Percentiles rank a stretch among this genome's conserved stretches.
phyloP scores from a whole-genome alignment of 1,139 yeast species.

The Saccharomyces hybrid region DNA sequence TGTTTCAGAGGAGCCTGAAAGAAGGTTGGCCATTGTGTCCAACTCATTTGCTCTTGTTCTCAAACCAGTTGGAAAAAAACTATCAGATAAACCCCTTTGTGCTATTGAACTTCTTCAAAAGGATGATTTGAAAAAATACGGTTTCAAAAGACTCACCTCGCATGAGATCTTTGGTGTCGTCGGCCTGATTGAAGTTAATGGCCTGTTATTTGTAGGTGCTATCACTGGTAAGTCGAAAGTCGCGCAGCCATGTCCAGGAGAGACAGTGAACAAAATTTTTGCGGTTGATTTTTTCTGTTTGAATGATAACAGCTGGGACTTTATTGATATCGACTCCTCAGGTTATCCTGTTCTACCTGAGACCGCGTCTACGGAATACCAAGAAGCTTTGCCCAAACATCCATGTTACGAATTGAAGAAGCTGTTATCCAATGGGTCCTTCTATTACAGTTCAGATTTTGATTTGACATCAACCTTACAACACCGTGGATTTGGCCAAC shows the following conservation, averaged over 20 bases:
- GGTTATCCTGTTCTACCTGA: slow-evolving; percentile 47
- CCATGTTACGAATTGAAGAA: slow-evolving; percentile 80
- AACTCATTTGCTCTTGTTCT: slow-evolving; percentile 25
- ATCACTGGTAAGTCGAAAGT: slow-evolving; percentile 70
- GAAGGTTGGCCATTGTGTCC: slow-evolving; percentile 28
- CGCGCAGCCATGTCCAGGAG: slow-evolving; percentile 77
- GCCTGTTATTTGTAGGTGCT: slow-evolving; percentile 65
- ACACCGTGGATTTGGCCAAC: slow-evolving; percentile 48
- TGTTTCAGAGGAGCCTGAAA: slow-evolving; percentile 21
- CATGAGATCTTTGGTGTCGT: slow-evolving; percentile 70
- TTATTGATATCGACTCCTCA: slow-evolving; percentile 51
- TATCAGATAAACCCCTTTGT: slow-evolving; percentile 17
- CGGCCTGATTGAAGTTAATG: slow-evolving; percentile 67
- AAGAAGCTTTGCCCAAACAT: slow-evolving; percentile 42
- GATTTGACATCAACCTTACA: slow-evolving; percentile 86
- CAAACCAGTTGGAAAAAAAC: slow-evolving; percentile 15
- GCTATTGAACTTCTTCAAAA: slow-evolving; percentile 28
- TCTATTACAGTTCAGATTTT: slow-evolving; percentile 86
- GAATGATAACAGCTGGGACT: slow-evolving; percentile 72
- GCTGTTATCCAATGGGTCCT: slow-evolving; percentile 76
- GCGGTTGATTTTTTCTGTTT: slow-evolving; percentile 82
- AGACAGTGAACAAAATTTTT: slow-evolving; percentile 70
- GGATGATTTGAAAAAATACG: slow-evolving; percentile 17
- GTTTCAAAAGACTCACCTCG: slow-evolving; percentile 43
- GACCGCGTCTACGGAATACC: slow-evolving; percentile 17